Evolutionary conservation across 495 filamentous ascomycete genomes (phyloP).

Genomic region (Hypoxylon intermedium): DNA sequence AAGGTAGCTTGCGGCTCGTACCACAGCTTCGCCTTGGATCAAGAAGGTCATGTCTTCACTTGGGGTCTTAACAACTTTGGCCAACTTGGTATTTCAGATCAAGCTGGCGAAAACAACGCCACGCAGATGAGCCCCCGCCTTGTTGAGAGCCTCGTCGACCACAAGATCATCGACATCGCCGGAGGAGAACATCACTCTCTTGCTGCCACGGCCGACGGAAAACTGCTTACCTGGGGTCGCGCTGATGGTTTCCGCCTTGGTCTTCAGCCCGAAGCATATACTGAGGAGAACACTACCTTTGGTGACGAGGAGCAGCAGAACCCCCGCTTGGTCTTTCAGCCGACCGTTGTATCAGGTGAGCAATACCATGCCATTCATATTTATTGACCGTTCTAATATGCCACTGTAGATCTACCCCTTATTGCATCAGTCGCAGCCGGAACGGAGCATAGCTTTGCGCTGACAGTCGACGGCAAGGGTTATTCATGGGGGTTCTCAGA

Average conservation of each 20-base stretch:
- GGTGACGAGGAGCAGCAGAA: slow-evolving; percentile 51
- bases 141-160: slow-evolving; percentile 55
- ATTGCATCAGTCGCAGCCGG: slow-evolving; percentile 55
- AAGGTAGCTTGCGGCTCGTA: slow-evolving; percentile 69
- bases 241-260: slow-evolving; percentile 70
- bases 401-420: slow-evolving; percentile 20
- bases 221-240: slow-evolving; percentile 73
- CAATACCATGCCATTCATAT: not conserved
- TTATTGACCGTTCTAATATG: not conserved
- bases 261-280: slow-evolving; percentile 56
- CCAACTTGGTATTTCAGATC: slow-evolving; percentile 70
- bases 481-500: slow-evolving; percentile 75
- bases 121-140: slow-evolving; percentile 43
- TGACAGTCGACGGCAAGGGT: slow-evolving; percentile 65
- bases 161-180: slow-evolving; percentile 59
- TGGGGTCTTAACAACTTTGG: slow-evolving; percentile 92
- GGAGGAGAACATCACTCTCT: slow-evolving; percentile 74
- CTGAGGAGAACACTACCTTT: slow-evolving; percentile 60
- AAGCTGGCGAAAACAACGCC: slow-evolving; percentile 69
- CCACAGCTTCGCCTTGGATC: slow-evolving; percentile 78
- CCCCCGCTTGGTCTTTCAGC: slow-evolving; percentile 63
- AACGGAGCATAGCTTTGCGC: slow-evolving; percentile 66
- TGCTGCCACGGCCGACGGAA: slow-evolving; percentile 65
- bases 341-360: slow-evolving; percentile 47
- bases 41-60: slow-evolving; percentile 72